phyloP scores from a whole-genome alignment of 176 grass and related monocot genomes.

The Puccinellia tenuiflora region DNA sequence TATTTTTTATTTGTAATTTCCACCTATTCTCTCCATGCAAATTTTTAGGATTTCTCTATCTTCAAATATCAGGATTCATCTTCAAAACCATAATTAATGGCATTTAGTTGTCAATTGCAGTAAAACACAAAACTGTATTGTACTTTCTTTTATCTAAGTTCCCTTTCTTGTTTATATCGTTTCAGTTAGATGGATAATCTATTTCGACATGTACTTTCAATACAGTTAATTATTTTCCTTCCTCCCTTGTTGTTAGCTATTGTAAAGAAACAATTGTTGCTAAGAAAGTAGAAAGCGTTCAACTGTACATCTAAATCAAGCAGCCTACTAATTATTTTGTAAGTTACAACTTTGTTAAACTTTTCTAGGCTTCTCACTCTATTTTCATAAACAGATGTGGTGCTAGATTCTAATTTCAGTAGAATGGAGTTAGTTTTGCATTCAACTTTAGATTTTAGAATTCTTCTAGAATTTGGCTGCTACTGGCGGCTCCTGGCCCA shows the following conservation, averaged over 20 bases:
- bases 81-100: neutral
- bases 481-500: too few relatives aligned
- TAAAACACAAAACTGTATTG: neutral
- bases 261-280: neutral
- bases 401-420: too few relatives aligned
- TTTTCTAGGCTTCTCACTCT: neutral
- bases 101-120: neutral
- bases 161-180: neutral
- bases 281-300: neutral
- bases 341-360: neutral
- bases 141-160: neutral
- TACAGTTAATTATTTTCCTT: neutral
- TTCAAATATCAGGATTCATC: neutral
- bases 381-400: neutral
- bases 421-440: too few relatives aligned
- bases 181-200: neutral
- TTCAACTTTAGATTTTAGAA: too few relatives aligned
- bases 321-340: neutral
- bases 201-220: neutral
- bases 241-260: neutral
- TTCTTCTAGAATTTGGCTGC: too few relatives aligned
- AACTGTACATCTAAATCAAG: neutral
- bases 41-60: neutral
- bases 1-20: too few relatives aligned
- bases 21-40: too few relatives aligned